phyloP scores from a whole-genome alignment of 345 rosid genomes.

The Xanthoceras sorbifolium region DNA sequence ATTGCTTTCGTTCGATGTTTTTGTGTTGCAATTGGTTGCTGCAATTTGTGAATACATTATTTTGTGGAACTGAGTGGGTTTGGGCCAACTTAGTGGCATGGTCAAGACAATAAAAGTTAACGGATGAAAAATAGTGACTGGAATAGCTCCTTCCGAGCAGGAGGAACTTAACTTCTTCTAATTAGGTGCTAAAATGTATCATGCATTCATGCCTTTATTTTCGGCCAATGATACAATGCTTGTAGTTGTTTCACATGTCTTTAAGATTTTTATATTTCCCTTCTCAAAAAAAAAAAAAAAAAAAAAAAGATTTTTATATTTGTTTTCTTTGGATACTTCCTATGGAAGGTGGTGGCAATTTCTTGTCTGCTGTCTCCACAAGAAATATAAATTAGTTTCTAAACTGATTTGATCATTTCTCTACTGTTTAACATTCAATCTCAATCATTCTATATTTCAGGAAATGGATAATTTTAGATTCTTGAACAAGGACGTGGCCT shows the following conservation, averaged over 20 bases:
- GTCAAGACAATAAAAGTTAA: no score
- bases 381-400: neutral
- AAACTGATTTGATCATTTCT: neutral
- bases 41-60: no score
- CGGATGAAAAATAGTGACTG: neutral
- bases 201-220: neutral
- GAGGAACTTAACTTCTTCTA: no score
- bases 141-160: no score
- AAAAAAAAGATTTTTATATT: no score
- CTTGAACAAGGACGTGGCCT: constrained; percentile 24
- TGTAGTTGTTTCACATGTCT: neutral
- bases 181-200: no score
- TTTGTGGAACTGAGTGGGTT: no score
- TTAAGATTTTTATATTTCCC: neutral
- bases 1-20: no score
- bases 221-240: neutral
- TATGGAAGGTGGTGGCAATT: neutral
- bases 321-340: neutral
- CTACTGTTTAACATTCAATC: neutral
- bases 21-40: no score
- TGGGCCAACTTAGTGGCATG: no score
- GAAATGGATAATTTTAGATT: constrained; percentile 15
- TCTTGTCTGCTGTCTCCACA: no score
- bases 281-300: no score
- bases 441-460: constrained; percentile 4